phyloP scores from a whole-genome alignment of 176 grass and related monocot genomes.

The Ensete ventricosum region DNA sequence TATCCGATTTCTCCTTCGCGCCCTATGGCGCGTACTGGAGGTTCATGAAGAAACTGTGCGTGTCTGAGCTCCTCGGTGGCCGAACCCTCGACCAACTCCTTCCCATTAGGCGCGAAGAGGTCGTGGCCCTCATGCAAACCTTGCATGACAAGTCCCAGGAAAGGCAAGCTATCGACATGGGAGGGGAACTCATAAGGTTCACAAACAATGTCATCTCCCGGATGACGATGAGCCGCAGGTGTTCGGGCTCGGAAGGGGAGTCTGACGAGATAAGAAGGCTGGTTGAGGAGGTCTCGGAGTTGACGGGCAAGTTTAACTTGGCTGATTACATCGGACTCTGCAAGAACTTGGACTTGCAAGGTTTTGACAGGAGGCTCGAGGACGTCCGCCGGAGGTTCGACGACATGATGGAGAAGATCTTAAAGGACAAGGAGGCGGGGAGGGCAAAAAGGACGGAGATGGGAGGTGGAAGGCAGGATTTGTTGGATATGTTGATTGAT shows the following conservation, averaged over 20 bases:
- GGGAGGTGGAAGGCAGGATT: conserved; percentile 8
- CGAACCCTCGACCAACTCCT: conserved; percentile 53
- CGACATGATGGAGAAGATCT: conserved; percentile 45
- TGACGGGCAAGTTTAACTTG: conserved; percentile 47
- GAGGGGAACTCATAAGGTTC: conserved; percentile 33
- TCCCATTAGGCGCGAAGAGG: conserved; percentile 36
- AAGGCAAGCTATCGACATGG: conserved; percentile 21
- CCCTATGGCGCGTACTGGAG: conserved; percentile 60
- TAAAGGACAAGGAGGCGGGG: conserved; percentile 23
- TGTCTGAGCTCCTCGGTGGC: conserved; percentile 57
- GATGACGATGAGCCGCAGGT: conserved; percentile 41
- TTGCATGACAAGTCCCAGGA: not conserved
- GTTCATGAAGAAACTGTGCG: conserved; percentile 67
- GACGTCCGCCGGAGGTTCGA: conserved; percentile 51
- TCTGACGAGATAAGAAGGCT: conserved; percentile 28
- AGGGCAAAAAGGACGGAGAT: conserved; percentile 5
- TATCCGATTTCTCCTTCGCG: conserved; percentile 54
- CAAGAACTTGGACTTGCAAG: conserved; percentile 57
- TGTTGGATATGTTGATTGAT: conserved; percentile 38
- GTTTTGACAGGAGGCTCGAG: conserved; percentile 33
- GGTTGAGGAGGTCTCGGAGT: conserved; percentile 48
- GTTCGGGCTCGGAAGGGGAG: conserved; percentile 30
- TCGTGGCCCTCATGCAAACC: conserved; percentile 13
- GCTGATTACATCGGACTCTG: conserved; percentile 47
- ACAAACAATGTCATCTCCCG: conserved; percentile 1